phyloP scores from a whole-genome alignment of 495 filamentous ascomycete genomes.

The Lasiosphaeria miniovina region DNA sequence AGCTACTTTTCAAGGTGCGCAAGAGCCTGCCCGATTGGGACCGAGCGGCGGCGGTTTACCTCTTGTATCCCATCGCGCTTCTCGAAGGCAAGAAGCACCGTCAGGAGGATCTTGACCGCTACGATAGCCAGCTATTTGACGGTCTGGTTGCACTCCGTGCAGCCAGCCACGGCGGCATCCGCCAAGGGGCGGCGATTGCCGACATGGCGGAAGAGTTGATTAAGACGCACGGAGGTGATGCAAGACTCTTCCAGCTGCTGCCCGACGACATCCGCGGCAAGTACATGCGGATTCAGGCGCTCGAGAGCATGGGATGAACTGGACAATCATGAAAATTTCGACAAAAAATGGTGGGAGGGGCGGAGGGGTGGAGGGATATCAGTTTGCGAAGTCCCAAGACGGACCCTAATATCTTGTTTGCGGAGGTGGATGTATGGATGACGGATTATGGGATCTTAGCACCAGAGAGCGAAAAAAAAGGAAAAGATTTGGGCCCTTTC shows the following conservation, averaged over 20 bases:
- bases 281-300: conserved; percentile 28
- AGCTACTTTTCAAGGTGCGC: conserved; percentile 65
- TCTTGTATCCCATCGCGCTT: conserved; percentile 69
- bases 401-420: too few species aligned
- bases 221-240: conserved; percentile 20
- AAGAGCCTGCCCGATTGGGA: conserved; percentile 57
- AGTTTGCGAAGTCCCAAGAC: too few species aligned
- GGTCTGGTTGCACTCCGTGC: conserved; percentile 63
- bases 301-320: conserved; percentile 23
- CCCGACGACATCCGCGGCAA: conserved; percentile 28
- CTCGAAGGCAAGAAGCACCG: conserved; percentile 31
- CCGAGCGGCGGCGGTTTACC: conserved; percentile 74
- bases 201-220: conserved; percentile 66
- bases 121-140: conserved; percentile 58
- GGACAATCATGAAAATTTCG: conserved; percentile 1
- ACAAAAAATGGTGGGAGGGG: not conserved
- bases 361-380: not conserved
- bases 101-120: conserved; percentile 35
- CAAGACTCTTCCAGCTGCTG: conserved; percentile 26
- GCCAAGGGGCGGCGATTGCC: conserved; percentile 62
- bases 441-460: too few species aligned
- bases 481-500: too few species aligned
- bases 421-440: too few species aligned
- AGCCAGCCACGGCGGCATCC: conserved; percentile 46
- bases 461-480: too few species aligned